phyloP scores from a whole-genome alignment of 2,329 filamentous ascomycete genomes.

The Sphaerulina vaccinii region DNA sequence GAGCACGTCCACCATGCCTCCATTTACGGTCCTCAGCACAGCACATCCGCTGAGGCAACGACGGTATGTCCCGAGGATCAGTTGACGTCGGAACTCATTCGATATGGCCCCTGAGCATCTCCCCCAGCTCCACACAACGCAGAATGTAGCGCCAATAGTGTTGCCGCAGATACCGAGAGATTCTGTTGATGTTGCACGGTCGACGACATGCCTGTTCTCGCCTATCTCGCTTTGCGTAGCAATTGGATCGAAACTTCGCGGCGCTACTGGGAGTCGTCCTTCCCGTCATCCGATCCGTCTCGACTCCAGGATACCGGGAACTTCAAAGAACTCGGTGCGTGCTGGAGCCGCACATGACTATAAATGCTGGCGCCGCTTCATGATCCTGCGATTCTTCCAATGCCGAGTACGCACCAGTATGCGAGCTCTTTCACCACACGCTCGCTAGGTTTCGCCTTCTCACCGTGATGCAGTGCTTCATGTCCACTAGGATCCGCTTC shows the following conservation, averaged over 20 bases:
- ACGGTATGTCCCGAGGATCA: no score
- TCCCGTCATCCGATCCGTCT: slow-evolving; percentile 8
- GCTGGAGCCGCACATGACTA: neutral
- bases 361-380: neutral
- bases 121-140: neutral
- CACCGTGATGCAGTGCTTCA: slow-evolving; percentile 59
- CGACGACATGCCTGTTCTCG: neutral
- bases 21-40: no score
- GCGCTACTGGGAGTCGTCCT: slow-evolving; percentile 8
- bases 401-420: slow-evolving; percentile 91
- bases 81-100: no score
- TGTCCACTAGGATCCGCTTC: slow-evolving; percentile 63
- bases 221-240: neutral
- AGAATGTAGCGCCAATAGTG: neutral
- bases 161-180: neutral
- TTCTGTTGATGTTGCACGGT: neutral
- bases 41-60: no score
- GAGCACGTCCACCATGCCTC: no score
- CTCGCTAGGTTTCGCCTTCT: slow-evolving; percentile 53
- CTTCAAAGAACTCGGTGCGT: slow-evolving; percentile 1
- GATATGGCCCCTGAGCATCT: no score
- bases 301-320: slow-evolving; percentile 9
- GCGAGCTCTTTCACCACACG: slow-evolving; percentile 83
- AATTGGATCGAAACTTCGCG: slow-evolving; percentile 1
- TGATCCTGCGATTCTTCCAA: slow-evolving; percentile 66